Percentiles rank a stretch among this genome's conserved stretches.
Conservation (phyloP, 768 basidiomycete species). For the Tricholoma saponaceum region DNA sequence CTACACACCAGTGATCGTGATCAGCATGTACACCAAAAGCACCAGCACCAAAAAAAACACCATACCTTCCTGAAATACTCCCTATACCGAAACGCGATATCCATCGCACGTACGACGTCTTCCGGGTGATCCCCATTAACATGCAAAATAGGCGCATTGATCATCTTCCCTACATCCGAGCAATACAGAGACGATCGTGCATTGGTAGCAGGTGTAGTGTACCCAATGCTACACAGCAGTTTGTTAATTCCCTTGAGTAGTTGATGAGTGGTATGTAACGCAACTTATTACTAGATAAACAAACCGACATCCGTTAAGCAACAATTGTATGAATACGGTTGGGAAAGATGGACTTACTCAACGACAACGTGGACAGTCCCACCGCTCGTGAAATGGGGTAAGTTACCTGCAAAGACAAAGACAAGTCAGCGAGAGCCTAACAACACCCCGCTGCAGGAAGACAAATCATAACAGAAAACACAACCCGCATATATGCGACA, state of each 20-base stretch:
- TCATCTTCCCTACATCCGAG: conserved; percentile 87
- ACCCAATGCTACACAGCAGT: conserved; percentile 66
- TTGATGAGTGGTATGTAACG: conserved; percentile 4
- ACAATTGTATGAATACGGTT: neutral
- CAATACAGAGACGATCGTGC: conserved; percentile 87
- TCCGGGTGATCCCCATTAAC: conserved; percentile 92
- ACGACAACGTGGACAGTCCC: conserved; percentile 90
- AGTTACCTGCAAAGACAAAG: conserved; percentile 50
- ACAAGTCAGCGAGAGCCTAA: neutral
- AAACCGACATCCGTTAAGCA: neutral
- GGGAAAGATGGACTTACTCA: conserved; percentile 52
- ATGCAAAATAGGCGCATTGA: conserved; percentile 83
- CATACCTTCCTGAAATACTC: conserved; percentile 77
- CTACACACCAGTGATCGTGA: conserved; percentile 18
- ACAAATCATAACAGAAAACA: neutral
- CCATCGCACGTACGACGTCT: conserved; percentile 83
- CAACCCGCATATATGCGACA: neutral
- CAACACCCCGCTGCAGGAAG: neutral
- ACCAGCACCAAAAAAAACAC: neutral
- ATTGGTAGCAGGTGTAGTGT: conserved; percentile 83
- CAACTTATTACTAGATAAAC: conserved; percentile 51
- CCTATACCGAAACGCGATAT: conserved; percentile 85
- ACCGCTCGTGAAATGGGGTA: conserved; percentile 90
- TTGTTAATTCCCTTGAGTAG: neutral
- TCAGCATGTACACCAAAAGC: neutral